Evolutionary conservation across 2,329 filamentous ascomycete genomes (phyloP), one percentile per base, ranked within the genome.

Genomic region (Helicocarpus griseus): DNA sequence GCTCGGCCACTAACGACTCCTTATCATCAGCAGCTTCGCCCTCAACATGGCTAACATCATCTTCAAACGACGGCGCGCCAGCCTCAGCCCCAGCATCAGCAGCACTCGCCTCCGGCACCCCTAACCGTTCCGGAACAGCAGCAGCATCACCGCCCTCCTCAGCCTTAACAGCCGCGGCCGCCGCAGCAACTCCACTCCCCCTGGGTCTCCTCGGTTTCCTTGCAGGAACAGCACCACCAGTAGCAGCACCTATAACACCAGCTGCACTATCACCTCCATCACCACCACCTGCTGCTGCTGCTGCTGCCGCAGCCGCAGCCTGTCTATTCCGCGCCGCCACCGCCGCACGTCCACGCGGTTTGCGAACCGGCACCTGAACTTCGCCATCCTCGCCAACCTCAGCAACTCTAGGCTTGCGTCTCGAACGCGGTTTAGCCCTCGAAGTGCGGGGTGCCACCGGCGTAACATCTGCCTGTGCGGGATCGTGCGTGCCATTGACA

Each of bases 1-100:
- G 68, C 21, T 48, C 64, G 46, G 69, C 67, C 31, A 65, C 66
- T 9, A 69, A 61, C 17, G 65, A 59, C 50, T 69, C 67, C 31
- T 67, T 67, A 54, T 69, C 67, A 21, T 65, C 61, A 44, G 69
- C 67, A 50, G 69, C 67, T 11, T 69, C 67, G 7, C 61, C 63
- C 36, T 68, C 65, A 11, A 63, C 51, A 44, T 63, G 62, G 14
- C 59, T 62, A 9, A 57, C 56, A 26, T 49, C 59, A 43, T 55
- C 52, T 21, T 57, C 56, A 45, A 56, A 50, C 11, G 60, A 53
- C 2, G 59, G 58, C 39, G 59, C 63, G 2, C 52, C 53, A 26
- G 62, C 60, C 49, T 58, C 61, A 29, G 28, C n/a, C 3, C 54
- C 58, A 8, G 61, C n/a, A n/a, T n/a, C n/a, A n/a, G n/a, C n/a